Percentiles rank a stretch among this genome's conserved stretches.
These are phyloP conservation scores for Prunus padus DNA, from an alignment of 306 rosid species.

Conservation along the genomic window DNA sequence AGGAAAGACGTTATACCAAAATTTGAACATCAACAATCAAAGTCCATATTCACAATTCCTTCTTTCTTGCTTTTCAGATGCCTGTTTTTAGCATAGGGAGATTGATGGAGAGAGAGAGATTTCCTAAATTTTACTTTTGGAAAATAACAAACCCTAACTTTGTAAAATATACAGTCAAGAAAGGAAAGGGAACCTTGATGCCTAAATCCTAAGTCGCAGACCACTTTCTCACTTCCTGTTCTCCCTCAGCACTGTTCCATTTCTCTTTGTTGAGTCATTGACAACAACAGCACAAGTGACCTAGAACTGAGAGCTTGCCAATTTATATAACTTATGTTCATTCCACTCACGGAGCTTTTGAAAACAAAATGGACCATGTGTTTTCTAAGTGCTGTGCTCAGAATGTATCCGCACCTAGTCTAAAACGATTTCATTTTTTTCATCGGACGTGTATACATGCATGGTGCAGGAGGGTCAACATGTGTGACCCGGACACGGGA, in stretches of 20 bases:
- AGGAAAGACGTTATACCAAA: background rate
- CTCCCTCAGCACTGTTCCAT: background rate
- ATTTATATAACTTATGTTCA: background rate
- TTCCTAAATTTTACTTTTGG: background rate
- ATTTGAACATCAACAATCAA: background rate
- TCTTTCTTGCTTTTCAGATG: background rate
- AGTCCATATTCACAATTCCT: background rate
- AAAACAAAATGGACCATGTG: background rate
- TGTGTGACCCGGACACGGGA: too few relatives aligned
- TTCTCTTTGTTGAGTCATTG: background rate
- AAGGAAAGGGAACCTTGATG: background rate
- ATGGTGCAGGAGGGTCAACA: background rate
- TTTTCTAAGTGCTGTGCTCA: background rate
- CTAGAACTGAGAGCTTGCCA: background rate
- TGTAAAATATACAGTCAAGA: background rate
- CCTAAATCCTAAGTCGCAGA: background rate
- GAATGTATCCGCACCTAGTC: background rate
- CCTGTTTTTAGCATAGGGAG: background rate
- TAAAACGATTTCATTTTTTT: background rate
- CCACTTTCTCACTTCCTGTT: background rate
- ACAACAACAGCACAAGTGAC: background rate
- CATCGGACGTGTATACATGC: background rate
- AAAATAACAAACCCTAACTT: background rate
- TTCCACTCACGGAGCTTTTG: background rate
- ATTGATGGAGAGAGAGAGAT: too few relatives aligned